Evolutionary conservation across 1,139 yeast species (phyloP), one percentile per base, ranked within the genome.

Genomic region (Wickerhamomyces sp.): DNA sequence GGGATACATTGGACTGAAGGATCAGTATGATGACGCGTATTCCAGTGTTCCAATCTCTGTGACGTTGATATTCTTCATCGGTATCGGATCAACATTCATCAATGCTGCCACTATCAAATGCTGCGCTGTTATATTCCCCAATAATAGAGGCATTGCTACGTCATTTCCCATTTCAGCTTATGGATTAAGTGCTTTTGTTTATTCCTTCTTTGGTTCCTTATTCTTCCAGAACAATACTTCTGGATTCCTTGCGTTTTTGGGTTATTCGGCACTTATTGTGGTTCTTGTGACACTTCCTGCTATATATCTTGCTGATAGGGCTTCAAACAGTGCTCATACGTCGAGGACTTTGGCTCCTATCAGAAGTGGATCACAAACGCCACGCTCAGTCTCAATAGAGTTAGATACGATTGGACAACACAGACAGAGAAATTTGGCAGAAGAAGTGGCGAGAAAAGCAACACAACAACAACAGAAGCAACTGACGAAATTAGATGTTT

Each of bases 161-260:
- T 69, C 79, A 2, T 61, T 76, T 32, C 82, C 83, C 1, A 61
- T 75, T 42, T 75, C 82, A 3, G 58, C 74, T 28, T 75, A 73
- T 49, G 83, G 83, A 0, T 59, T 75, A 16, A 72, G 79, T 61
- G 83, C 82, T 2, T 61, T 75, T 47, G 65, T 74, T 35, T 75
- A 67, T 44, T 73, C 81, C 1, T 64, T 67, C 2, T 49, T 70
- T 19, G 78, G 75, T 0, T 59, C 72, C 12, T 42, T 59, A 15
- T 65, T 73, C 43, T 75, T 54, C 44, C 71, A 76, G 1, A 75
- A 76, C 4, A 68, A 72, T 40, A 74, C 80, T 0, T 64, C 70
- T 8, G 61, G 55, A 4, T 72, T 75, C 41, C 52, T 75, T 35
- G 70, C 70, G 4, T 67, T 75, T 38, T 48, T 76, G 33, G 67